Base-by-base conservation (phyloP, 768 basidiomycete genomes). In the Strobilomyces echinocephalus region DNA sequence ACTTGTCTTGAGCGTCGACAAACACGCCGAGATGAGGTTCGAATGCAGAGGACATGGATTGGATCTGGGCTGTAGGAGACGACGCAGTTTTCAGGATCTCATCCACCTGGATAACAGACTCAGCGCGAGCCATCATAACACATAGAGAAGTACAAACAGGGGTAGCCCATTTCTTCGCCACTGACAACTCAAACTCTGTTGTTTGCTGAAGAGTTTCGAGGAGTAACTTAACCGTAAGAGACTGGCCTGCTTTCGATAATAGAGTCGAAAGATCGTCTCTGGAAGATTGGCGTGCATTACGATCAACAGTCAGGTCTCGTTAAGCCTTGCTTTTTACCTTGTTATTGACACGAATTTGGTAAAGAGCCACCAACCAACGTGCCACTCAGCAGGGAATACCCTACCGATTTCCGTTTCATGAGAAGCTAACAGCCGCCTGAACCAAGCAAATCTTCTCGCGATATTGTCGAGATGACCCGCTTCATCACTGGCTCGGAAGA, bases 381-480 rank as follows among this genome's bases (percentile, higher is more conserved):
- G 85, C 97, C 97, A 99, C 40, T 84, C 81, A 1, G 78, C 65
- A 5, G 97, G 93, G 67, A 97, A 97, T 1, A 91, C 80, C 14
- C 81, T 75, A 0, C 87, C 87, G 56, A 88, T 85, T 60, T 97
- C 95, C 8, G 89, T 79, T 60, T 98, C 95, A 67, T 97, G 91
- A 6, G 81, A 83, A 53, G 86, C 83, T 20, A 99, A 72, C 30
- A 94, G 69, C 28, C 95, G 81, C 20, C 88, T 78, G 72, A 97
- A 98, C 94, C 95, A 99, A 5, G 94, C 91, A 61, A 92, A 98
- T 39, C 97, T 82, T 15, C 97, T 77, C 0, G 91, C 83, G 7
- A 97, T 78, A 59, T 99, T 99, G 73, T 99, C 97, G 43, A 99
- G 76, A 62, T 97, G 92, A 4, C 95, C 97, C 2, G 97, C 93